Evolutionary conservation across 2,329 filamentous ascomycete species (phyloP), one percentile per base, ranked within the genome.

Genomic region (Epichloe coenophiala): DNA sequence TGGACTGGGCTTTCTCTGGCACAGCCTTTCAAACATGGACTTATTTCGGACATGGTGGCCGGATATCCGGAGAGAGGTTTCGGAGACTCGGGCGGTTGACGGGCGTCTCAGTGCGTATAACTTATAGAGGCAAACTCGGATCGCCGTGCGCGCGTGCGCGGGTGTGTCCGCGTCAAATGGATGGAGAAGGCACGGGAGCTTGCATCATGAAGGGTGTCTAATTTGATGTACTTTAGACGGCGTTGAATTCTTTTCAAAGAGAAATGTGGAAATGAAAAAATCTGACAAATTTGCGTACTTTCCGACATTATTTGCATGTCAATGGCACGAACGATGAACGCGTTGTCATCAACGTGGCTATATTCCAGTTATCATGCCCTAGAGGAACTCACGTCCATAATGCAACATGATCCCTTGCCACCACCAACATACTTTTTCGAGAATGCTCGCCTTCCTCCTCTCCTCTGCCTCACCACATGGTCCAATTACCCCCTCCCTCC

Each of bases 211-310:
- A 58, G 60, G 63, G 19, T 49, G 49, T 68, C 61, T 68, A 65
- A 68, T 67, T 54, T 63, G 59, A 67, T 66, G 65, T 68, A 67
- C 61, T 65, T 61, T 68, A 69, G 66, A 68, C 59, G 65, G 66
- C 64, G 65, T 65, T 66, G 39, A 42, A 40, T 45, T 37, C 36
- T 40, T 44, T 40, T 57, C 59, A 57, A 57, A 67, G 66, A 69
- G 65, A 68, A 60, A 66, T 61, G 64, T 65, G 65, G 61, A 64
- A 64, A 68, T 60, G 66, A 65, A 41, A 65, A 41, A 8, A 17
- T 17, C 19, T 21, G 12, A 6, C 11, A 31, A 13, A 12, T 41
- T 9, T 0, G 27, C 3, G 27, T 4, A 9, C 8, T 31, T 31
- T 31, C 27, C 9, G 9, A 31, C 3, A 11, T 31, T 1, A 4